Evolutionary conservation across 306 rosid genomes (phyloP).

Genomic region (Prunus fruticosa): DNA sequence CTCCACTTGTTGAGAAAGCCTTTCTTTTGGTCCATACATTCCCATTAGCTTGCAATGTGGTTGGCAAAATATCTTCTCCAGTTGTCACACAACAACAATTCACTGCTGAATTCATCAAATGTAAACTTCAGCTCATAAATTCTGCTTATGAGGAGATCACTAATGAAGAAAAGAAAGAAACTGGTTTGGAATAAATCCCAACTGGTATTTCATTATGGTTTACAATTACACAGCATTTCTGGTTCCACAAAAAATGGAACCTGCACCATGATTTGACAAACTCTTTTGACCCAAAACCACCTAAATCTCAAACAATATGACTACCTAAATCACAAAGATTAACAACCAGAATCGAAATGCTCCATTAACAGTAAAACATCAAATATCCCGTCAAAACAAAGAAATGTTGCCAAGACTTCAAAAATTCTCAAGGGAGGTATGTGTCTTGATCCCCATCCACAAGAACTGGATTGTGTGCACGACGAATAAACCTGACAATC

Average conservation of each 20-base stretch:
- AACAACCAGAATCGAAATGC: background rate
- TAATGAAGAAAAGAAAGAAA: background rate
- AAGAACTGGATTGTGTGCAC: background rate
- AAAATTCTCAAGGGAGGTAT: background rate
- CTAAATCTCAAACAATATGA: too few relatives aligned
- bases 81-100: background rate
- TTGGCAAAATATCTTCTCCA: background rate
- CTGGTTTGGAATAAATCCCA: background rate
- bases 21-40: slow-evolving; percentile 8
- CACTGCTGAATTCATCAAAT: background rate
- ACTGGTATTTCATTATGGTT: background rate
- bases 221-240: background rate
- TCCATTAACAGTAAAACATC: too few relatives aligned
- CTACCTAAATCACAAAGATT: background rate
- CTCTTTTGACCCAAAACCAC: too few relatives aligned
- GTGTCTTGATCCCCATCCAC: background rate
- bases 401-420: background rate
- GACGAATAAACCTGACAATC: slow-evolving; percentile 12
- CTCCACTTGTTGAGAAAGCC: slow-evolving; percentile 23
- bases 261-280: background rate
- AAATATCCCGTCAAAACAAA: background rate
- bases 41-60: background rate
- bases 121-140: too few relatives aligned
- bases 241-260: background rate
- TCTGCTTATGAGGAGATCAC: background rate